These are phyloP conservation scores for Jaapia argillacea DNA, from an alignment of 768 basidiomycete species.

Conservation along the genomic window DNA sequence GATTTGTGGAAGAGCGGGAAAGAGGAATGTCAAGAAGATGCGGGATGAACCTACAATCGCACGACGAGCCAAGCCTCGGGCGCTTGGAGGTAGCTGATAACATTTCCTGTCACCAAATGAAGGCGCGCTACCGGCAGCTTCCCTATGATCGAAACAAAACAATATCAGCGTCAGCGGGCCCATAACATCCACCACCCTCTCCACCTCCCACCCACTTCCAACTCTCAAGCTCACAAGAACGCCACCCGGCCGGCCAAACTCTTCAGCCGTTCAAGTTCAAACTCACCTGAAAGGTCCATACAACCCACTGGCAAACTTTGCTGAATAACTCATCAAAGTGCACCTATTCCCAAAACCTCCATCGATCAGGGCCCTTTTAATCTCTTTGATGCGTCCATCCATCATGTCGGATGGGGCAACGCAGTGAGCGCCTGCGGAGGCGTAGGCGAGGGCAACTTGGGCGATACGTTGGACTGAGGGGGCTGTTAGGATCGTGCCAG, in stretches of 20 bases:
- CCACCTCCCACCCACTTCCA: too few species aligned
- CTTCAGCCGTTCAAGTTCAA: not conserved
- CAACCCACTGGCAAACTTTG: conserved; percentile 91
- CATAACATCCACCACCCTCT: too few species aligned
- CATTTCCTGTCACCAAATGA: conserved; percentile 95
- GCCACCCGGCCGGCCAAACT: not conserved
- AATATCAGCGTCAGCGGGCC: too few species aligned
- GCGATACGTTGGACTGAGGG: conserved; percentile 85
- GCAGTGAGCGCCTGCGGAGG: conserved; percentile 91
- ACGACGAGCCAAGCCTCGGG: conserved; percentile 82
- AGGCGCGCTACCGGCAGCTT: conserved; percentile 95
- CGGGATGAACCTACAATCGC: conserved; percentile 64
- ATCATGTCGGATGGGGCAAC: conserved; percentile 99
- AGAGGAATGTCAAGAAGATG: not conserved
- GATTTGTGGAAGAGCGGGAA: too few species aligned
- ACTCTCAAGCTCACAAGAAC: too few species aligned
- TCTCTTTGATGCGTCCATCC: conserved; percentile 88
- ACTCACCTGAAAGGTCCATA: conserved; percentile 93
- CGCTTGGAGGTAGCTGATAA: conserved; percentile 90
- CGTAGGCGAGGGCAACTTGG: conserved; percentile 87
- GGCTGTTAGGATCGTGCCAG: conserved; percentile 67
- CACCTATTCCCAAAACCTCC: conserved; percentile 80
- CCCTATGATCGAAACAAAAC: conserved; percentile 34
- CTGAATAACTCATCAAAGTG: conserved; percentile 93
- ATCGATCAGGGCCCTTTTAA: conserved; percentile 81